These are phyloP conservation scores for Deakozyma indianensis DNA, from an alignment of 805 yeast species.

Conservation along the genomic window DNA sequence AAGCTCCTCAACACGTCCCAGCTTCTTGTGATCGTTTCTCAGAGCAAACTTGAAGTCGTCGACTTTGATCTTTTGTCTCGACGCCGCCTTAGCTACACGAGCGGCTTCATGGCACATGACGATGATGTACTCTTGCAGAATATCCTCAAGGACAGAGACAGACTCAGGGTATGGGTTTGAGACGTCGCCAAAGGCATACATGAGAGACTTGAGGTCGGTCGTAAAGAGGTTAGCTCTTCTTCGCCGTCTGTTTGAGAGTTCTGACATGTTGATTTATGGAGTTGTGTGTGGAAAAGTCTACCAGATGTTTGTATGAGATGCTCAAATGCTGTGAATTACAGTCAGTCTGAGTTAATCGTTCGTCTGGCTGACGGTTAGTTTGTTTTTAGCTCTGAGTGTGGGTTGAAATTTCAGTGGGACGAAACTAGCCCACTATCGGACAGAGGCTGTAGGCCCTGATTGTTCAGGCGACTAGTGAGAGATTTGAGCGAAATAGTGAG, in stretches of 20 bases:
- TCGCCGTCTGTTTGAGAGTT: constrained; percentile 2
- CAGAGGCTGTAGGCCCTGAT: no score
- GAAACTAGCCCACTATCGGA: no score
- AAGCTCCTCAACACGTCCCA: constrained; percentile 57
- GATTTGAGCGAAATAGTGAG: no score
- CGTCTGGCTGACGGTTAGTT: neutral
- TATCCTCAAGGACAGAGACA: constrained; percentile 51
- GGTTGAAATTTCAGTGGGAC: no score
- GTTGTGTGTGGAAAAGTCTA: no score
- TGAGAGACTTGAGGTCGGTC: constrained; percentile 36
- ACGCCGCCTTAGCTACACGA: constrained; percentile 34
- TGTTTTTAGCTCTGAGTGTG: no score
- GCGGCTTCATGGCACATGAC: constrained; percentile 45
- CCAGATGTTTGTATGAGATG: no score
- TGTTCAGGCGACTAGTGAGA: no score
- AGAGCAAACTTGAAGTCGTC: constrained; percentile 63
- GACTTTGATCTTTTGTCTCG: constrained; percentile 47
- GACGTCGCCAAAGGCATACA: constrained; percentile 64
- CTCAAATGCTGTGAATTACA: no score
- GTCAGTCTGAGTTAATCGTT: no score
- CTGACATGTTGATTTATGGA: neutral
- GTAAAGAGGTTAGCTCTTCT: constrained; percentile 20
- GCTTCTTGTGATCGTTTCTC: constrained; percentile 48
- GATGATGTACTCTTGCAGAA: constrained; percentile 46
- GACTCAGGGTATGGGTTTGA: constrained; percentile 54